These are phyloP conservation scores for Platanus orientalis DNA, from an alignment of 164 flowering plant species.

Conservation along the genomic window DNA sequence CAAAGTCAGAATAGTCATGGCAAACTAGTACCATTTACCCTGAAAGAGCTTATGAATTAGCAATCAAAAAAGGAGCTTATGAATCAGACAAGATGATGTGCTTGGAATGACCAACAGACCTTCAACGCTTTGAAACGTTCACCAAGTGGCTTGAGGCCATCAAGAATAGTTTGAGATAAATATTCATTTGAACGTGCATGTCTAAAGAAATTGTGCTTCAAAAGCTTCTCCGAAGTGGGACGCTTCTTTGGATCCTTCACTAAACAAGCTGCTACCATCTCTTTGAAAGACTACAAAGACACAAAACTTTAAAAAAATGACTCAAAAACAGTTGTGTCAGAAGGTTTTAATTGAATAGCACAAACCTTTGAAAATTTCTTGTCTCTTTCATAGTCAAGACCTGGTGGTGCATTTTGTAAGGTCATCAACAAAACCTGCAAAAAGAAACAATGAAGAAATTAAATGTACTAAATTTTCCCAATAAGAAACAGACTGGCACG, in stretches of 20 bases:
- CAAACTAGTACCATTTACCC: not conserved
- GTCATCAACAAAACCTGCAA: constrained; percentile 94
- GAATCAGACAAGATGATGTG: constrained; percentile 3
- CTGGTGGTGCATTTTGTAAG: constrained; percentile 98
- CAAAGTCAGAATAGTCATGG: constrained; percentile 6
- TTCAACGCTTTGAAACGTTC: constrained; percentile 80
- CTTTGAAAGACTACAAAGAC: constrained; percentile 72
- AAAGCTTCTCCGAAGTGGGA: constrained; percentile 82
- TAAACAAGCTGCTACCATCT: constrained; percentile 87
- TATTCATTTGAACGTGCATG: constrained; percentile 63
- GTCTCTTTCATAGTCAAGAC: constrained; percentile 95
- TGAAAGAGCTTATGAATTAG: not conserved
- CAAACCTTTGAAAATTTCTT: constrained; percentile 86
- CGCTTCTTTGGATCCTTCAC: constrained; percentile 97
- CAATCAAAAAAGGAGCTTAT: not conserved
- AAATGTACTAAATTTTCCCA: not conserved
- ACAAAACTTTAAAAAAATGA: constrained; percentile 11
- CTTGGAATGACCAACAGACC: constrained; percentile 40
- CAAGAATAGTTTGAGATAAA: constrained; percentile 59
- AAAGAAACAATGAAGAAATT: not conserved
- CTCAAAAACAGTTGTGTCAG: not conserved
- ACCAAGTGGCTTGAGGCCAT: constrained; percentile 76
- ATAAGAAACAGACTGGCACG: not conserved
- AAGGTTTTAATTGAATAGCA: not conserved
- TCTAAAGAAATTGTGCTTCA: constrained; percentile 86